phyloP scores from a whole-genome alignment of 108 stramenopile genomes.

The Cyclotella distinguenda region DNA sequence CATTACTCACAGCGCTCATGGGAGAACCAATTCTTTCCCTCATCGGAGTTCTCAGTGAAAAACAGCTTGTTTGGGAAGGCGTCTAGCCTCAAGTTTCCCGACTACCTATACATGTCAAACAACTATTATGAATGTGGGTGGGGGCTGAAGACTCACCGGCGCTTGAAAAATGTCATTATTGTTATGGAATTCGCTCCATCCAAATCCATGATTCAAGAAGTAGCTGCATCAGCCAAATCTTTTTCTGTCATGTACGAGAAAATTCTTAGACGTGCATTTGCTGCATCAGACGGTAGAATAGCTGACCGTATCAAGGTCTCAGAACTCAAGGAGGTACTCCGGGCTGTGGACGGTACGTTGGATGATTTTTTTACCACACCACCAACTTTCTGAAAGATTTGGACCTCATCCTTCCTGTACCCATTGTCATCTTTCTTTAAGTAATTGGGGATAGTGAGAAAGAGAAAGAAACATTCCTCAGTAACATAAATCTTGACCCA shows the following conservation, averaged over 20 bases:
- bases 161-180: constrained; percentile 97
- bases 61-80: constrained; percentile 87
- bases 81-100: constrained; percentile 73
- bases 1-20: constrained; percentile 39
- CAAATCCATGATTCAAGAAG: constrained; percentile 62
- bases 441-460: constrained; percentile 81
- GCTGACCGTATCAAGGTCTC: constrained; percentile 81
- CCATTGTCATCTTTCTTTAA: too few species aligned
- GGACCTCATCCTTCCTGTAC: too few species aligned
- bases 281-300: constrained; percentile 80
- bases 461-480: constrained; percentile 80
- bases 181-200: constrained; percentile 90
- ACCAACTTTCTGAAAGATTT: too few species aligned
- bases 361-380: too few species aligned
- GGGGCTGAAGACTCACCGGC: constrained; percentile 92
- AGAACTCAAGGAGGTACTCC: constrained; percentile 87
- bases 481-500: constrained; percentile 70
- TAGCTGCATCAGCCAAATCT: constrained; percentile 73
- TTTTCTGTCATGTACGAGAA: constrained; percentile 88
- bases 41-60: constrained; percentile 92
- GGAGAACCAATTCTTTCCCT: constrained; percentile 93
- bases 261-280: constrained; percentile 84
- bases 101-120: constrained; percentile 84
- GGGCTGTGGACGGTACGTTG: constrained; percentile 93
- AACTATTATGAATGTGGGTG: constrained; percentile 96